A percentile compares a stretch with the other conserved stretches of the same genome.
Evolutionary conservation across 129 eudicot species (phyloP).

Genomic region (Glebionis coronaria): DNA sequence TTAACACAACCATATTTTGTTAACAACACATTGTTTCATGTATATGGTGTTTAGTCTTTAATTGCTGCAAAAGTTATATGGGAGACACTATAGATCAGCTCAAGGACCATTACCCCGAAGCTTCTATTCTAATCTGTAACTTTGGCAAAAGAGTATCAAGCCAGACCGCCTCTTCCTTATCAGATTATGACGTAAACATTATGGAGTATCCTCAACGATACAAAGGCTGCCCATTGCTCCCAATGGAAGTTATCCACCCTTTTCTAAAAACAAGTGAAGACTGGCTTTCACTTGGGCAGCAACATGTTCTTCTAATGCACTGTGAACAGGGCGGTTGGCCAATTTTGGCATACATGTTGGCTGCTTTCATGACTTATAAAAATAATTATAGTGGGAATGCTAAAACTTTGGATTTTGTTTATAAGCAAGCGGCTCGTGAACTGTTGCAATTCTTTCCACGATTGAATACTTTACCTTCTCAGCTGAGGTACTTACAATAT

Average conservation of each 20-base stretch:
- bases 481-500: conserved; percentile 68
- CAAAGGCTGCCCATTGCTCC: conserved; percentile 72
- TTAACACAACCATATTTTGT: neutral
- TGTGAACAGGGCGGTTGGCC: conserved; percentile 92
- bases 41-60: conserved; percentile 49
- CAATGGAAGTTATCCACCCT: conserved; percentile 82
- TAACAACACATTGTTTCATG: conserved; percentile 8
- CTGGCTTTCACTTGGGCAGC: conserved; percentile 81
- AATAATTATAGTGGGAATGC: conserved; percentile 62
- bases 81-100: conserved; percentile 57
- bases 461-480: conserved; percentile 75
- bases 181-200: conserved; percentile 68
- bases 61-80: conserved; percentile 60
- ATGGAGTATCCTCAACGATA: conserved; percentile 84
- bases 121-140: conserved; percentile 61
- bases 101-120: conserved; percentile 58
- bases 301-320: conserved; percentile 80
- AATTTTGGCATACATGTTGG: conserved; percentile 79
- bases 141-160: conserved; percentile 59
- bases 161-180: conserved; percentile 47
- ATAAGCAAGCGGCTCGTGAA: conserved; percentile 84
- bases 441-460: conserved; percentile 61
- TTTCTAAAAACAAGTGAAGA: conserved; percentile 74
- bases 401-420: conserved; percentile 73
- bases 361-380: conserved; percentile 68